phyloP scores from a whole-genome alignment of 2,329 filamentous ascomycete species.

The Coniosporium tulheliwenetii region DNA sequence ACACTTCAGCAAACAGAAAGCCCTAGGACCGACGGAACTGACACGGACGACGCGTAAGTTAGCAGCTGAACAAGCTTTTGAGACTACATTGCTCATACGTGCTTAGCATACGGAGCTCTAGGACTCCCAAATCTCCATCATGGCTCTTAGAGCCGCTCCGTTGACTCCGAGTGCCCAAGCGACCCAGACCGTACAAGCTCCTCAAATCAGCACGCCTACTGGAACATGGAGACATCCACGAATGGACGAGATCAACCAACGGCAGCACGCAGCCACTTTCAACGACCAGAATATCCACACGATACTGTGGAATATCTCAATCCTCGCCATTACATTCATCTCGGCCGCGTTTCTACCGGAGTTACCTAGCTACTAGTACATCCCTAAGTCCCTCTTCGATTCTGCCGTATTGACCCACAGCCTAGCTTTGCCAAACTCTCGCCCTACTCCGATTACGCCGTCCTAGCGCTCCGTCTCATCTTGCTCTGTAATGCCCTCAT shows the following conservation, averaged over 20 bases:
- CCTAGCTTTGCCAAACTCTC: constrained; percentile 18
- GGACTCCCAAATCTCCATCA: too few species aligned
- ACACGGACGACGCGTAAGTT: too few species aligned
- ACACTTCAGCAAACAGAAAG: too few species aligned
- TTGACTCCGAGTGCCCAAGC: neutral
- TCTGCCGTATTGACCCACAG: constrained; percentile 9
- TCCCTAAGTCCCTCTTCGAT: neutral
- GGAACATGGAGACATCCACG: constrained; percentile 87
- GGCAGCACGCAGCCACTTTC: constrained; percentile 67
- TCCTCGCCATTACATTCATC: constrained; percentile 34
- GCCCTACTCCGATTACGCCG: constrained; percentile 22
- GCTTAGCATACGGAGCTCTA: too few species aligned
- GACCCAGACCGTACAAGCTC: neutral
- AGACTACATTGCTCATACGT: too few species aligned
- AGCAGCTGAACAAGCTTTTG: too few species aligned
- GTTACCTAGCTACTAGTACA: constrained; percentile 14
- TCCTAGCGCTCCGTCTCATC: constrained; percentile 38
- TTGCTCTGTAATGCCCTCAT: constrained; percentile 46
- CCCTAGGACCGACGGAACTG: too few species aligned
- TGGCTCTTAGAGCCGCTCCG: too few species aligned
- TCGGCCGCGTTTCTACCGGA: constrained; percentile 17
- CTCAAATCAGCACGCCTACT: constrained; percentile 22
- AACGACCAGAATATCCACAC: constrained; percentile 58
- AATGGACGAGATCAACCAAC: constrained; percentile 69
- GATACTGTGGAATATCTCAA: constrained; percentile 50